Evolutionary conservation across 495 filamentous ascomycete genomes (phyloP).

Genomic region (Astrothelium subdiscretum): DNA sequence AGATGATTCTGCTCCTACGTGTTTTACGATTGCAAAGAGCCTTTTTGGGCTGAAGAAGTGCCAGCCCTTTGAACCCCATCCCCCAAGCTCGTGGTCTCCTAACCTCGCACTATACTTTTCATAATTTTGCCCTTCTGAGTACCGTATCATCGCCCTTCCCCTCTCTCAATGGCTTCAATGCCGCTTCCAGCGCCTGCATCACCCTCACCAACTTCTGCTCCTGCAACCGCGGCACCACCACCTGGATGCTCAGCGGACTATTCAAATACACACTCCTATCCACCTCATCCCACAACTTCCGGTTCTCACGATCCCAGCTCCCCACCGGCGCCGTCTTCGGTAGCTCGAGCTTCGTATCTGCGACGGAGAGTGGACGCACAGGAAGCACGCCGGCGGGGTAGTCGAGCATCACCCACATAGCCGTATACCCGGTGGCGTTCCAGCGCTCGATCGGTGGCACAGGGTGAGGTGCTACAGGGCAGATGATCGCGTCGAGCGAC

Average conservation of each 20-base stretch:
- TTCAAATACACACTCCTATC: constrained; percentile 46
- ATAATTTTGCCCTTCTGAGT: not conserved
- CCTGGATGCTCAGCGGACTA: constrained; percentile 46
- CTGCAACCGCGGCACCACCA: constrained; percentile 46
- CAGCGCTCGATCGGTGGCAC: constrained; percentile 51
- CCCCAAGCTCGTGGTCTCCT: too few relatives aligned
- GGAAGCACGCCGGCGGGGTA: constrained; percentile 50
- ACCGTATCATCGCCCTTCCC: not conserved
- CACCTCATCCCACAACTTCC: constrained; percentile 41
- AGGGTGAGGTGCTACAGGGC: constrained; percentile 33
- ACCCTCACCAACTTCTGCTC: constrained; percentile 45
- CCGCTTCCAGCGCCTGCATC: constrained; percentile 37
- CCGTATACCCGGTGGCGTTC: constrained; percentile 51
- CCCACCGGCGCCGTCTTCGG: constrained; percentile 31
- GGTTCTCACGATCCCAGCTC: constrained; percentile 50
- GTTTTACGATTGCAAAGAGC: too few relatives aligned
- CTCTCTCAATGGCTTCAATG: constrained; percentile 13
- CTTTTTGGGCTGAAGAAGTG: too few relatives aligned
- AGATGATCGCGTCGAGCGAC: constrained; percentile 27
- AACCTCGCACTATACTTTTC: not conserved
- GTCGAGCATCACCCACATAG: constrained; percentile 48
- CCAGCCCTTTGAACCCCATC: not conserved
- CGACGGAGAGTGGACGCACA: constrained; percentile 35
- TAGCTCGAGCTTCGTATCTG: constrained; percentile 42
- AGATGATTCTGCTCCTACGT: not conserved